Evolutionary conservation across 305 asterid genomes (phyloP), one percentile per base, ranked within the genome.

Genomic region (Vinca major): DNA sequence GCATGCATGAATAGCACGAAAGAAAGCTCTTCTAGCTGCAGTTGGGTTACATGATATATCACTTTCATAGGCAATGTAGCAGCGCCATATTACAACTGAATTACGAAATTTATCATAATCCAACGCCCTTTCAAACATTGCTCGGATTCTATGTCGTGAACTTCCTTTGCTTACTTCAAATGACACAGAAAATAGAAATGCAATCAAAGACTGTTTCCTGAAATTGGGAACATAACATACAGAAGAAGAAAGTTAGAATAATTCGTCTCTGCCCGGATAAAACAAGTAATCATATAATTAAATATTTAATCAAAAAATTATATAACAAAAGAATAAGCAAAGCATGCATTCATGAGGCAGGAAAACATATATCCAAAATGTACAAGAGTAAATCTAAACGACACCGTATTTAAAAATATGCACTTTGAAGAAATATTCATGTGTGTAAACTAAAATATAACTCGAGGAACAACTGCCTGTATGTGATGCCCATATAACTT

Each of bases 1-100:
- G 62, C 99, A 93, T 62, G 99, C 96, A 54, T 93, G 97, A 71
- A 89, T 84, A 4, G 97, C 99, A 21, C 96, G 95, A 67, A 93
- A 93, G 81, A 84, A 91, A 54, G 84, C 92, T 80, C 91, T 86
- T 83, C 91, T 87, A 66, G 97, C 91, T 66, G 96, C 89, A 77
- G 88, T 62, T 11, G 71, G 53, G 70, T 91, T 80, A 83, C 85
- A 67, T 8, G 88, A 74, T 45, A 85, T 64, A 50, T 71, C 77
- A 69, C 75, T 84, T 84, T 93, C 97, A 53, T 85, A 93, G 68
- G 85, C 90, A 58, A 93, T 76, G 81, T 86, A 93, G 69, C 75
- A 81, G n/a, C 96, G 94, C 99, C 99, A 93, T 21, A 93, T 79
- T 73, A 93, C 69, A 61, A 91, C 97, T 7, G 94, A 83, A 70